Conservation (phyloP, 2,329 filamentous ascomycete species). For the Phaeosphaeriaceae sp. region DNA sequence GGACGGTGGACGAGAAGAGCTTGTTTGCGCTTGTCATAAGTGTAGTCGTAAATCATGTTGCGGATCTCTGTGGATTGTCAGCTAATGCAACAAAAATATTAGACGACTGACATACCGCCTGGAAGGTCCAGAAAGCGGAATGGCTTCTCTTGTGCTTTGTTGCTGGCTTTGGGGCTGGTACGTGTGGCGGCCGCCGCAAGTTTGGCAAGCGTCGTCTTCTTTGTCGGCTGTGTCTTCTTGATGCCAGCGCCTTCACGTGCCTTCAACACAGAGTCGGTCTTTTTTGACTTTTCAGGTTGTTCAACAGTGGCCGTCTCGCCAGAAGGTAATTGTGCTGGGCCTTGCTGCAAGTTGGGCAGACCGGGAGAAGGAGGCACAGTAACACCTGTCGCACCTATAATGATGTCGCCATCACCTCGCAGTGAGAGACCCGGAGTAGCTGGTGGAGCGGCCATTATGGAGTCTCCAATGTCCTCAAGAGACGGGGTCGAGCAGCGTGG, state of each 20-base stretch:
- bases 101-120: constrained; percentile 17
- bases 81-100: background rate
- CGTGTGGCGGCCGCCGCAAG: background rate
- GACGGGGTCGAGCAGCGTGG: constrained; percentile 1
- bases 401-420: background rate
- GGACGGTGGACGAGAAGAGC: constrained; percentile 34
- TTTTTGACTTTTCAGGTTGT: background rate
- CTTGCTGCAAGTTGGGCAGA: background rate
- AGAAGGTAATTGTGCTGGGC: background rate
- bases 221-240: constrained; percentile 9
- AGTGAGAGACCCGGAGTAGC: background rate
- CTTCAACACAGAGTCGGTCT: background rate
- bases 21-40: constrained; percentile 16
- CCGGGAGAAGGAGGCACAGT: constrained; percentile 16
- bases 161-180: background rate
- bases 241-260: constrained; percentile 13
- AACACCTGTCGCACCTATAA: constrained; percentile 5
- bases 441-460: background rate
- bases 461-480: background rate
- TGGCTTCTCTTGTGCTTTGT: constrained; percentile 1
- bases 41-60: constrained; percentile 34
- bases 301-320: background rate
- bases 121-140: constrained; percentile 29
- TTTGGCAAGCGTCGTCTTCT: background rate
- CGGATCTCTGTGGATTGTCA: constrained; percentile 31